These are phyloP conservation scores for Fraxinus latifolia DNA, from an alignment of 305 asterid species.

Conservation along the genomic window DNA sequence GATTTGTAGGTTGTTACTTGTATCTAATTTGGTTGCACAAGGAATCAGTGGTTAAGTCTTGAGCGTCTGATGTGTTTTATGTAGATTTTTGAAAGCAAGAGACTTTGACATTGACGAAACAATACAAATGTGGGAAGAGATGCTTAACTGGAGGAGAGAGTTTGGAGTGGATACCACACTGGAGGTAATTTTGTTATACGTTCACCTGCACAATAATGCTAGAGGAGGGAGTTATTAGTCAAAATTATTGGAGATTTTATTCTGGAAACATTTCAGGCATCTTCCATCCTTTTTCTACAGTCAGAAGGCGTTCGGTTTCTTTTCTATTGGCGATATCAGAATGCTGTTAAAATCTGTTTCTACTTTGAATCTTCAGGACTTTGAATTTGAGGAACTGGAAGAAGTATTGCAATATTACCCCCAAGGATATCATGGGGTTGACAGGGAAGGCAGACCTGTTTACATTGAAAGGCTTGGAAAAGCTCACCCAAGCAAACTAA, in stretches of 20 bases:
- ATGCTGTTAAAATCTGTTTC: slow-evolving; percentile 4
- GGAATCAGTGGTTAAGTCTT: slow-evolving; percentile 15
- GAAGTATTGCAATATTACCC: slow-evolving; percentile 91
- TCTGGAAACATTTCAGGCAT: slow-evolving; percentile 15
- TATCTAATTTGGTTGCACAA: slow-evolving; percentile 11
- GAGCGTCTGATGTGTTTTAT: slow-evolving; percentile 18
- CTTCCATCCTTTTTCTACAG: neutral
- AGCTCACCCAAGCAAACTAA: slow-evolving; percentile 80
- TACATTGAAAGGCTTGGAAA: slow-evolving; percentile 94
- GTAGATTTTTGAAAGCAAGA: slow-evolving; percentile 86
- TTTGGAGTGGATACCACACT: slow-evolving; percentile 77
- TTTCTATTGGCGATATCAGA: neutral
- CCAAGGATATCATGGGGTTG: slow-evolving; percentile 98
- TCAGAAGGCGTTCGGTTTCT: neutral
- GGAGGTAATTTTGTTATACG: slow-evolving; percentile 53
- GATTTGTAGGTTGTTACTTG: slow-evolving; percentile 8
- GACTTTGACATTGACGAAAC: slow-evolving; percentile 70
- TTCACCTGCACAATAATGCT: slow-evolving; percentile 6
- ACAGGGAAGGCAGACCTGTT: slow-evolving; percentile 91
- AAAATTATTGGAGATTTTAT: slow-evolving; percentile 8
- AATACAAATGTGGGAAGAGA: slow-evolving; percentile 90
- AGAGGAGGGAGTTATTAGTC: neutral
- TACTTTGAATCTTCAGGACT: slow-evolving; percentile 54
- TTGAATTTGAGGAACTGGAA: slow-evolving; percentile 76
- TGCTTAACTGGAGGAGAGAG: slow-evolving; percentile 92